These are phyloP conservation scores for Cryptococcus maquisensis DNA, from an alignment of 1,284 basidiomycete species.

Conservation along the genomic window DNA sequence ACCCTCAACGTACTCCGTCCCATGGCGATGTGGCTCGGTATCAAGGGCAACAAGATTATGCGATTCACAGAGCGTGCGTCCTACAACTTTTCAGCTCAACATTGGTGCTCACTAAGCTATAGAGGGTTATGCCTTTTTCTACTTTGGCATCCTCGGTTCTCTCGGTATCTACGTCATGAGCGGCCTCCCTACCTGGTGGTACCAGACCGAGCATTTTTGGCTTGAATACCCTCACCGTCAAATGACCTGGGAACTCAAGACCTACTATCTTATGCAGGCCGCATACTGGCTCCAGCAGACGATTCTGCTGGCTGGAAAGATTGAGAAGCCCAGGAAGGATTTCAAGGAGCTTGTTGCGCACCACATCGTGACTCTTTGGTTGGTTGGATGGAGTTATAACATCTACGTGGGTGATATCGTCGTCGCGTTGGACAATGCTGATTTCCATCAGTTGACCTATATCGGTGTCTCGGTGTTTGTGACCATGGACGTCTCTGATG, in stretches of 20 bases:
- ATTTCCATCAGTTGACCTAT: constrained; percentile 56
- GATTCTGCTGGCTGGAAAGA: constrained; percentile 72
- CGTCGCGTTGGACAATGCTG: neutral
- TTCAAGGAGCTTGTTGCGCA: constrained; percentile 73
- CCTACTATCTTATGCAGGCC: constrained; percentile 85
- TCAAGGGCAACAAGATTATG: constrained; percentile 63
- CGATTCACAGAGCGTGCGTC: constrained; percentile 72
- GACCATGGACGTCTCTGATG: constrained; percentile 95
- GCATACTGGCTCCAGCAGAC: constrained; percentile 95
- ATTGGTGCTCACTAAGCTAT: neutral
- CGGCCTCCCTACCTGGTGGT: constrained; percentile 85
- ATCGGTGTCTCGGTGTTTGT: constrained; percentile 91
- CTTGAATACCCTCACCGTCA: constrained; percentile 82
- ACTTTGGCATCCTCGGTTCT: constrained; percentile 66
- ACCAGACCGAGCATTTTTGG: constrained; percentile 76
- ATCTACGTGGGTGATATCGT: constrained; percentile 55
- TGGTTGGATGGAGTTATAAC: constrained; percentile 88
- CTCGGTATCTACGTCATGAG: constrained; percentile 83
- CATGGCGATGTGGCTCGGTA: constrained; percentile 65
- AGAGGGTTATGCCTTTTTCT: constrained; percentile 76
- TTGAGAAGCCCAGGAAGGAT: constrained; percentile 94
- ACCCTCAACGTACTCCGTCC: constrained; percentile 67
- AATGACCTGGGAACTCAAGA: constrained; percentile 79
- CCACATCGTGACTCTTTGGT: constrained; percentile 92
- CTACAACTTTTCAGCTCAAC: neutral